Evolutionary conservation across 306 rosid species (phyloP), one percentile per base, ranked within the genome.

Genomic region (Carpinus viminea): DNA sequence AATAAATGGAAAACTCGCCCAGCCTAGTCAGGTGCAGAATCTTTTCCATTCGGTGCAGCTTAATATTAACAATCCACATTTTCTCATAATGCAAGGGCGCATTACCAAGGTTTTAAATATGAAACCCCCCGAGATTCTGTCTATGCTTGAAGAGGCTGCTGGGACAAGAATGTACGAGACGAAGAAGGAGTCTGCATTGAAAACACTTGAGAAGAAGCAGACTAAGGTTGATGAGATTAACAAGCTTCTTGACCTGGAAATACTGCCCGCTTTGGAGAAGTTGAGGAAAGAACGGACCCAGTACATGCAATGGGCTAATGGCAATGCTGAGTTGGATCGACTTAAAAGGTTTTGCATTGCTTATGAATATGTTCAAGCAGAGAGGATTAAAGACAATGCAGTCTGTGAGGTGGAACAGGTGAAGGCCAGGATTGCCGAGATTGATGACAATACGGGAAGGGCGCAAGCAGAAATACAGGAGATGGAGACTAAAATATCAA

Each of bases 111-210:
- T 95, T 81, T 91, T 95, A 66, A 93, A 95, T 83, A 95, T 95
- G 99, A 95, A 95, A 73, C 98, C 98, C 0, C 99, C 93, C 0
- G 99, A 95, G 91, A 95, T 91, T 84, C 72, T 95, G 81, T 95
- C 98, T 28, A 93, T 95, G 99, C 98, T 95, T 70, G 99, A 95
- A 87, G 99, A 95, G 84, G 99, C 99, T 76, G 98, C 97, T 3
- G 99, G 99, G 74, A 95, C 99, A 24, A 92, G 99, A 83, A 95
- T 95, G 99, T 95, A 95, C 16, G 99, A 95, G 85, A 91, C 98
- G 18, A 95, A 95, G 87, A 95, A 95, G 83, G 99, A 95, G 83
- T 92, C 92, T 36, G 96, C 99, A 76, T 84, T 95, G n/a, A 95
- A 95, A 83, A 95, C 99, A 47, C 99, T 95, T 43, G 98, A 95